phyloP scores from a whole-genome alignment of 805 yeast genomes.

The Debaryomyces prosopidis region DNA sequence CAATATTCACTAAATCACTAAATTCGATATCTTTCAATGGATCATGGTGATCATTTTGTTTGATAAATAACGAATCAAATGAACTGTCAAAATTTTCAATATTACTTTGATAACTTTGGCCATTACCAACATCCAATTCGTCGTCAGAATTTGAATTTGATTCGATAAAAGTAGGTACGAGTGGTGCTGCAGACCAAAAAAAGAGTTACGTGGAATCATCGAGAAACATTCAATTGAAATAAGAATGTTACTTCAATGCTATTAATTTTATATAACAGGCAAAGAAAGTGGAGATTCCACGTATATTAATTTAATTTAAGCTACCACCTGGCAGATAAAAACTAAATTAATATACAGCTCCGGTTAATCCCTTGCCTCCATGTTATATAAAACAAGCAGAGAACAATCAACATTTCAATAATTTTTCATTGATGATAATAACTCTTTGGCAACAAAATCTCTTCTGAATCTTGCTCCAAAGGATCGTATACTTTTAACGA shows the following conservation, averaged over 20 bases:
- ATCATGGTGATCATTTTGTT: background rate
- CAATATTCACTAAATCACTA: slow-evolving; percentile 18
- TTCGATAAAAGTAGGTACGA: slow-evolving; percentile 31
- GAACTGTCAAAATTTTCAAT: background rate
- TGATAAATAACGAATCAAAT: background rate
- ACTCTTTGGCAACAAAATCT: slow-evolving; percentile 32
- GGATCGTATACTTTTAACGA: slow-evolving; percentile 22
- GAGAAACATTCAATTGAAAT: slow-evolving; percentile 1
- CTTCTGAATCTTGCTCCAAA: slow-evolving; percentile 50
- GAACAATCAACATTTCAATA: slow-evolving; percentile 12
- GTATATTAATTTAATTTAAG: slow-evolving; percentile 20
- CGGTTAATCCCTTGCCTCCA: background rate
- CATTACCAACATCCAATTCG: slow-evolving; percentile 1
- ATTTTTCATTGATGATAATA: slow-evolving; percentile 8
- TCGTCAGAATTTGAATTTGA: slow-evolving; percentile 8
- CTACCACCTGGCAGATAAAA: slow-evolving; percentile 11
- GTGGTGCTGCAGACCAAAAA: slow-evolving; percentile 42
- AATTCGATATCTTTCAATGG: background rate
- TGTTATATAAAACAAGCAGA: slow-evolving; percentile 12
- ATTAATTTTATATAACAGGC: background rate
- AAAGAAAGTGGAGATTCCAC: slow-evolving; percentile 16
- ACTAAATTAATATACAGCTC: slow-evolving; percentile 21
- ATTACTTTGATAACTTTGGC: background rate
- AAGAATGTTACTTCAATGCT: slow-evolving; percentile 30
- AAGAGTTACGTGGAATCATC: slow-evolving; percentile 8